Conservation (phyloP, 2,329 filamentous ascomycete genomes). For the Myriosclerotinia scirpicola region DNA sequence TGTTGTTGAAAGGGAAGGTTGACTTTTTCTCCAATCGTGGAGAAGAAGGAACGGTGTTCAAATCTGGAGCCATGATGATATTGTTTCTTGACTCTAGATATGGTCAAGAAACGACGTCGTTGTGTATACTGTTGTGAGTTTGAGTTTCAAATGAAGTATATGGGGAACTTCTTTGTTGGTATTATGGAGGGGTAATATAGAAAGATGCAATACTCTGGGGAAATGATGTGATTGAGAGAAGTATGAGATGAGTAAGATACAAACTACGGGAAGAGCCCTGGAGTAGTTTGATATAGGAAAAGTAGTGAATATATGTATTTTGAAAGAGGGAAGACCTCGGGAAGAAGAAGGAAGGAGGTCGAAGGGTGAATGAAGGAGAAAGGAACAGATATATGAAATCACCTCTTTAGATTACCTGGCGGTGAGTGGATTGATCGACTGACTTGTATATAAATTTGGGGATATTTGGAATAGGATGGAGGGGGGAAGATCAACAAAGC, state of each 20-base stretch:
- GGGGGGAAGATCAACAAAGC: neutral
- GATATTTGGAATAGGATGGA: neutral
- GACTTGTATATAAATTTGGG: neutral
- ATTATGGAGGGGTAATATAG: neutral
- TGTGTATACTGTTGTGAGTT: neutral
- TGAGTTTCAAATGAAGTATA: neutral
- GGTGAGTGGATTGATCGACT: neutral
- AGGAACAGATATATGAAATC: slow-evolving; percentile 6
- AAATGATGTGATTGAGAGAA: slow-evolving; percentile 16
- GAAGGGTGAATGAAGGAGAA: neutral
- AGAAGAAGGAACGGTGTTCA: slow-evolving; percentile 67
- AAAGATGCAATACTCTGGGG: slow-evolving; percentile 16
- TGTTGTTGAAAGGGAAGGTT: slow-evolving; percentile 35
- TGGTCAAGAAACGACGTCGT: neutral
- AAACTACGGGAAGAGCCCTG: neutral
- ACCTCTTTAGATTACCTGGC: neutral
- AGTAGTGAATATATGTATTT: neutral
- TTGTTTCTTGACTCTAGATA: neutral
- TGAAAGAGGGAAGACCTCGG: neutral
- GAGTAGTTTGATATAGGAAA: neutral
- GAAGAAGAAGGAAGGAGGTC: neutral
- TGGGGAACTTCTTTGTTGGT: neutral
- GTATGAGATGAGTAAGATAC: neutral
- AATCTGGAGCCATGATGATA: slow-evolving; percentile 64
- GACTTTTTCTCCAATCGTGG: slow-evolving; percentile 39